Evolutionary conservation across 805 yeast species (phyloP).

Genomic region (Candida nitratophila): DNA sequence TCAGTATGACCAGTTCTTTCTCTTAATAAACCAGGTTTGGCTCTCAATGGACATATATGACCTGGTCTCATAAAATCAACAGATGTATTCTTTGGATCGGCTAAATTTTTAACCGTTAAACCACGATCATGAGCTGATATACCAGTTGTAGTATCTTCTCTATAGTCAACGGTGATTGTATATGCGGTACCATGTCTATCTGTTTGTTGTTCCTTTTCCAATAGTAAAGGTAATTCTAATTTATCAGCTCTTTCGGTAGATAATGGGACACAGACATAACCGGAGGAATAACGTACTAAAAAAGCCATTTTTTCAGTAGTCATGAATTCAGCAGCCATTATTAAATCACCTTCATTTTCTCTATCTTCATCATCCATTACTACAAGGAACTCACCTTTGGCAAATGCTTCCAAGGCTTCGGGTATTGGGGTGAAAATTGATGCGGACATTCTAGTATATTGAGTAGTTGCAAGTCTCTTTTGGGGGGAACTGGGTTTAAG

Average conservation of each 20-base stretch:
- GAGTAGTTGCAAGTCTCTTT: no score
- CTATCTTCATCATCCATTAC: constrained; percentile 97
- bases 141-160: constrained; percentile 92
- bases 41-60: constrained; percentile 88
- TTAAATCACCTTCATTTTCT: constrained; percentile 96
- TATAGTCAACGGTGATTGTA: constrained; percentile 83
- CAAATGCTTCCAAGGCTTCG: constrained; percentile 67
- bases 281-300: constrained; percentile 78
- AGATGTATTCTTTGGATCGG: constrained; percentile 49
- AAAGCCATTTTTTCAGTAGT: constrained; percentile 91
- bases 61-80: constrained; percentile 85
- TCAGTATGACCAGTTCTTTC: constrained; percentile 94
- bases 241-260: constrained; percentile 70
- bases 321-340: constrained; percentile 79
- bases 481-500: no score
- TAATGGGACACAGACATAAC: constrained; percentile 91
- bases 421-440: constrained; percentile 44
- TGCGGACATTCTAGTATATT: background rate
- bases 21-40: constrained; percentile 76
- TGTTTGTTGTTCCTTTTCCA: constrained; percentile 40
- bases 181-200: constrained; percentile 97
- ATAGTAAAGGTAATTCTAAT: constrained; percentile 75
- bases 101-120: constrained; percentile 66
- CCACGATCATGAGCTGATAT: constrained; percentile 94
- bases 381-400: constrained; percentile 75